Evolutionary conservation across 768 basidiomycete genomes (phyloP).

Genomic region (Podaxis sp.): DNA sequence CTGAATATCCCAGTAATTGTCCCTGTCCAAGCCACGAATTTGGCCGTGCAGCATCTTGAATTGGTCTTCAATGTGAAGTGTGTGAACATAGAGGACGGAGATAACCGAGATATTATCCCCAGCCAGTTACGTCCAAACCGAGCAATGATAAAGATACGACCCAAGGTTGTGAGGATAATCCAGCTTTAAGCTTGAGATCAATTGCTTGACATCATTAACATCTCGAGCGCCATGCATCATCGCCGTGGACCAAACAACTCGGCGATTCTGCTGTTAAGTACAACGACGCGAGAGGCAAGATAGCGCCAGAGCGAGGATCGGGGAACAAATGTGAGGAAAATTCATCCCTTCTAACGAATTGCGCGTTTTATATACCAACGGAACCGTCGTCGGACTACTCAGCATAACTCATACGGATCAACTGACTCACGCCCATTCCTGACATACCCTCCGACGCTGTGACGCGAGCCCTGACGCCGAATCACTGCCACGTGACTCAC

Average conservation of each 20-base stretch:
- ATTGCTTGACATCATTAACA: not conserved
- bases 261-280: not conserved
- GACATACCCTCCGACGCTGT: not conserved
- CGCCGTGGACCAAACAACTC: not conserved
- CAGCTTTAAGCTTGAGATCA: not conserved
- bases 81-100: not conserved
- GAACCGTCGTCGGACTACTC: not conserved
- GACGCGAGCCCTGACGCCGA: not conserved
- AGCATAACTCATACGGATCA: not conserved
- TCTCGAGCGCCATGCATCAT: not conserved
- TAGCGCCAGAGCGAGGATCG: not conserved
- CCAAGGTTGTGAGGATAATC: not conserved
- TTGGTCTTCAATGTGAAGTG: not conserved
- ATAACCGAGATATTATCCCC: not conserved
- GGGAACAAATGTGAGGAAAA: not conserved
- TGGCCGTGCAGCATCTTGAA: not conserved
- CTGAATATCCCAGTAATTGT: not conserved
- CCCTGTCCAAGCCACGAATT: not conserved
- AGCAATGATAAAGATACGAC: not conserved
- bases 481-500: not conserved
- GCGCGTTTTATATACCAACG: not conserved
- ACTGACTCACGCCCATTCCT: not conserved
- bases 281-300: not conserved
- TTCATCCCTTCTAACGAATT: not conserved
- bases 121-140: not conserved